A percentile compares a stretch with the other conserved stretches of the same genome.
These are phyloP conservation scores for Podila epigama DNA, from an alignment of 192 early-diverging fungal genomes.

Conservation along the genomic window DNA sequence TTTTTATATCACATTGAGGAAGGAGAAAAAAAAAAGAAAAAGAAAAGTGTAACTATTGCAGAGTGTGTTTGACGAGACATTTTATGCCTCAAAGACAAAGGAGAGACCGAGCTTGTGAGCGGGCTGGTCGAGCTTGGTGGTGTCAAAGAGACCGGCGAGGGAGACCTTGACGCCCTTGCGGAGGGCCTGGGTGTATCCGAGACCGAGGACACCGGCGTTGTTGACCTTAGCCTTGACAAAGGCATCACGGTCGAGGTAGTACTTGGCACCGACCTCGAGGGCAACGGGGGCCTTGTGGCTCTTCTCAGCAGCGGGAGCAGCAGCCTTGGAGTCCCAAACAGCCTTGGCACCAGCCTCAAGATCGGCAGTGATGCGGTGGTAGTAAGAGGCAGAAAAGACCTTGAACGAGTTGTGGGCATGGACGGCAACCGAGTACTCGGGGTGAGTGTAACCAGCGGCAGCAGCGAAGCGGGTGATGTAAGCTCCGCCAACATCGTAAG, in stretches of 20 bases:
- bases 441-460: constrained; percentile 85
- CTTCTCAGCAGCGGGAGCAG: constrained; percentile 40
- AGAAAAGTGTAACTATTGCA: too few species aligned
- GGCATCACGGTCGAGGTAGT: constrained; percentile 85
- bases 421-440: constrained; percentile 89
- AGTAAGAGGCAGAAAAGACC: constrained; percentile 93
- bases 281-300: constrained; percentile 71
- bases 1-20: too few species aligned
- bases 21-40: too few species aligned
- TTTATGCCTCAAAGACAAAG: constrained; percentile 90
- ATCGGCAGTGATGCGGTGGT: constrained; percentile 90
- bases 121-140: constrained; percentile 91
- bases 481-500: constrained; percentile 92
- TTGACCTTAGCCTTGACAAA: constrained; percentile 91
- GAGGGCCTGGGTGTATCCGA: constrained; percentile 93
- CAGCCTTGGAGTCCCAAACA: constrained; percentile 85
- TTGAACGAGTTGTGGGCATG: constrained; percentile 91
- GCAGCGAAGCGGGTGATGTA: constrained; percentile 87
- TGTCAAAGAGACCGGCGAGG: constrained; percentile 93
- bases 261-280: constrained; percentile 95
- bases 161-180: constrained; percentile 95
- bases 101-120: constrained; percentile 94
- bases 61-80: not conserved
- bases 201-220: constrained; percentile 86
- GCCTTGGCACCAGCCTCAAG: constrained; percentile 97